phyloP scores from a whole-genome alignment of 768 basidiomycete species.

The Saitozyma sp. region DNA sequence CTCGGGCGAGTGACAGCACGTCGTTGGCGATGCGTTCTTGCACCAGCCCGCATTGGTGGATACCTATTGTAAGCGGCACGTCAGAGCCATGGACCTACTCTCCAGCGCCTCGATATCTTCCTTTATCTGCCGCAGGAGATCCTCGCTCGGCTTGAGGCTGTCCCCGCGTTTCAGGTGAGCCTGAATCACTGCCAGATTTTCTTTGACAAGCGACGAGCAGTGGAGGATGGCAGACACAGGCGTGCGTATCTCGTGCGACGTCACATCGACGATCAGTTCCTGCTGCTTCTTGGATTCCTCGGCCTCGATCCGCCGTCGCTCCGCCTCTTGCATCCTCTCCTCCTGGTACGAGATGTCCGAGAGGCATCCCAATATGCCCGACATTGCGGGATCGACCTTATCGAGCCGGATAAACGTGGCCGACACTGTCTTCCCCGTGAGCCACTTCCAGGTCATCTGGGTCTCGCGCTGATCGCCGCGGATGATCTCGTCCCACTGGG shows the following conservation, averaged over 20 bases:
- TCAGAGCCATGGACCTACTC: constrained; percentile 24
- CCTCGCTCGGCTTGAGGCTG: not conserved
- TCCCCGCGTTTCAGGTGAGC: constrained; percentile 8
- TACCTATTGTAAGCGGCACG: constrained; percentile 28
- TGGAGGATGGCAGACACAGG: constrained; percentile 51
- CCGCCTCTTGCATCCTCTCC: constrained; percentile 31
- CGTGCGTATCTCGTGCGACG: constrained; percentile 50
- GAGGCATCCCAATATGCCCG: constrained; percentile 37
- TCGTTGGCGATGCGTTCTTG: constrained; percentile 55
- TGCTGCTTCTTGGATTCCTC: constrained; percentile 46
- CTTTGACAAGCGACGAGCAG: constrained; percentile 40
- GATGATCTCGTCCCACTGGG: constrained; percentile 21
- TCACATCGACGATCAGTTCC: constrained; percentile 51
- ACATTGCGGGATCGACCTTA: constrained; percentile 22
- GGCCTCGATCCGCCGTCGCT: constrained; percentile 33
- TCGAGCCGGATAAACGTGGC: constrained; percentile 37
- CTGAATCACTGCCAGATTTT: constrained; percentile 30
- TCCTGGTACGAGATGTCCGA: constrained; percentile 40
- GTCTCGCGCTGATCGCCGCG: constrained; percentile 14
- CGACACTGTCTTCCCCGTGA: constrained; percentile 23
- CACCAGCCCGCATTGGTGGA: constrained; percentile 51
- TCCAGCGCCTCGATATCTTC: constrained; percentile 50
- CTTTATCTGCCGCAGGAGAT: constrained; percentile 35
- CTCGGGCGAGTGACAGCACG: constrained; percentile 53
- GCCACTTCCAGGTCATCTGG: constrained; percentile 33